Conservation (phyloP, 495 filamentous ascomycete species). For the Penicillium ochrochloron region DNA sequence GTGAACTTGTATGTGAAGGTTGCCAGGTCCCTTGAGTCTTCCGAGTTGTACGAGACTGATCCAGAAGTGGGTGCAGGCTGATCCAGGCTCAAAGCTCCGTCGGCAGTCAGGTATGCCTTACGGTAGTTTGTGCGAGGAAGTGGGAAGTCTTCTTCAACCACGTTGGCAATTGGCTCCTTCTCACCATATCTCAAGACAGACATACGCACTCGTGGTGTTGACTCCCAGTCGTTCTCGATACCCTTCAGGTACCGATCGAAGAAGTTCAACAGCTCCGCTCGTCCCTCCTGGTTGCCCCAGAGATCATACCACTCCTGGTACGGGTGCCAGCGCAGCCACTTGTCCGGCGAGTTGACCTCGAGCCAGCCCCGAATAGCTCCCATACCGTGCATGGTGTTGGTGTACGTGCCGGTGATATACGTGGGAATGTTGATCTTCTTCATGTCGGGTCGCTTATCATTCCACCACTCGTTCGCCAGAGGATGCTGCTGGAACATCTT, state of each 20-base stretch:
- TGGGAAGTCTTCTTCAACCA: conserved; percentile 23
- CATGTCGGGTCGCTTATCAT: conserved; percentile 35
- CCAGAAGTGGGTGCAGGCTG: not conserved
- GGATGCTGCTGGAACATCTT: conserved; percentile 36
- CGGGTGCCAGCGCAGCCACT: conserved; percentile 14
- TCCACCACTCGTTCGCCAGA: conserved; percentile 31
- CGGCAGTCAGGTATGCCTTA: conserved; percentile 18
- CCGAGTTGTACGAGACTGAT: conserved; percentile 25
- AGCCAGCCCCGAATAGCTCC: conserved; percentile 7
- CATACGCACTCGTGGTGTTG: conserved; percentile 36
- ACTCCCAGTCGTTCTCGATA: conserved; percentile 44
- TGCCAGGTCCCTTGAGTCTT: conserved; percentile 21
- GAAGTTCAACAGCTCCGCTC: conserved; percentile 40
- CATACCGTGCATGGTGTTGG: conserved; percentile 31
- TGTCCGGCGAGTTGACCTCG: conserved; percentile 6
- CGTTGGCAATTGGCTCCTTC: conserved; percentile 9
- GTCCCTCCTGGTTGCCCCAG: conserved; percentile 18
- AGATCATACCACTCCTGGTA: conserved; percentile 14
- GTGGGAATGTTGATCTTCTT: conserved; percentile 26
- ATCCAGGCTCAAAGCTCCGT: conserved; percentile 8
- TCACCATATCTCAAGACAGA: conserved; percentile 24
- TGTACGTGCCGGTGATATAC: conserved; percentile 36
- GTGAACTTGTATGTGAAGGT: conserved; percentile 33
- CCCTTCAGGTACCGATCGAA: conserved; percentile 47
- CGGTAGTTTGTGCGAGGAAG: conserved; percentile 20